These are phyloP conservation scores for Saccharomyces cerevisiae DNA, from an alignment of 805 yeast species.

Conservation along the genomic window DNA sequence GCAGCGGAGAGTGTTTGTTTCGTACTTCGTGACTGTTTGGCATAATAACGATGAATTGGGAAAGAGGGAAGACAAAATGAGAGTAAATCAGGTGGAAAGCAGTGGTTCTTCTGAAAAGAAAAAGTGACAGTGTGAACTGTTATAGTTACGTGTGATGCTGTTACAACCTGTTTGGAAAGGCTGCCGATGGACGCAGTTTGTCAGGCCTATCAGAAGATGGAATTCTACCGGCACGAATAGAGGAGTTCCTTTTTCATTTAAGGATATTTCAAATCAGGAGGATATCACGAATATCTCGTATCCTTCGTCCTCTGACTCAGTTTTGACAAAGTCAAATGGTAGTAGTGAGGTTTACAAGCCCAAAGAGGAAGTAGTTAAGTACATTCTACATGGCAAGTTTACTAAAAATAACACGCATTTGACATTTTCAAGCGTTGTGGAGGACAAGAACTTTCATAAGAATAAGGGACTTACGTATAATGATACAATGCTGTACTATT, in stretches of 20 bases:
- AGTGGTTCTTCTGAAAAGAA: not conserved
- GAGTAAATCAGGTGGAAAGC: not conserved
- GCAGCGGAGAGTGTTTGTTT: not conserved
- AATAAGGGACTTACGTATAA: slow-evolving; percentile 49
- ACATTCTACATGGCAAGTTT: slow-evolving; percentile 69
- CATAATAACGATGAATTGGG: not conserved
- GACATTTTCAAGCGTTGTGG: slow-evolving; percentile 63
- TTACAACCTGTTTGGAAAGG: not conserved
- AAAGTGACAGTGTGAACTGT: not conserved
- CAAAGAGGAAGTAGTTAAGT: slow-evolving; percentile 40
- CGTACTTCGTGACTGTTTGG: not conserved
- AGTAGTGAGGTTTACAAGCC: slow-evolving; percentile 7
- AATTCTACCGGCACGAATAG: not conserved
- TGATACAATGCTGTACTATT: slow-evolving; percentile 66
- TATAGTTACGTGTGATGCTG: not conserved
- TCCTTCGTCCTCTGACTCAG: not conserved
- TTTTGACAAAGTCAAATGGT: not conserved
- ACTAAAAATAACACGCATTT: slow-evolving; percentile 76
- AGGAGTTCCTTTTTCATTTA: not conserved
- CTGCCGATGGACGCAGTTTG: not conserved
- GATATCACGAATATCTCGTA: not conserved
- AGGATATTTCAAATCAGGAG: not conserved
- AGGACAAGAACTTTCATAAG: slow-evolving; percentile 49
- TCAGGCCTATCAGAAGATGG: not conserved
- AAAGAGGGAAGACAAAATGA: not conserved